Evolutionary conservation across 176 grass and related monocot genomes (phyloP), one percentile per base, ranked within the genome.

Genomic region (Eleusine indica): DNA sequence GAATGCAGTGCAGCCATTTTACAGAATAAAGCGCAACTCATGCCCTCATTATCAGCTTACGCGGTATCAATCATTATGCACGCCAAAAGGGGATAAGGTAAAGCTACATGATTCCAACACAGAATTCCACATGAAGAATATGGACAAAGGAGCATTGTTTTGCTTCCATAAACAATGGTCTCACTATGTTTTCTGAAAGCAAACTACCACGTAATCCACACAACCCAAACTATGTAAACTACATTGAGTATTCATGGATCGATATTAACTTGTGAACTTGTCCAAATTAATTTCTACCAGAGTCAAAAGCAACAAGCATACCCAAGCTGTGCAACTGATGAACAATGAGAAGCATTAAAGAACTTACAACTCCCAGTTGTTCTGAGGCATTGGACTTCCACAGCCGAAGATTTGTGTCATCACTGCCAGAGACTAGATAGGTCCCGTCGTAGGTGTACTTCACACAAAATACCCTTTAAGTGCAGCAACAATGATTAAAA

Each of bases 391-490:
- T 96, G 43, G 91, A 90, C 37, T 94, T 99, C 93, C 96, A 99
- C 66, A 96, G 53, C 42, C 91, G 93, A 84, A 99, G 89, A 82
- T 99, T 99, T 35, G 96, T 96, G 77, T 99, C 96, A 87, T 99
- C 96, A 90, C 93, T 99, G 43, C 93, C 96, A 91, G 96, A 99
- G 64, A 99, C 91, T 54, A 94, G 57, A 83, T 99, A 99, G n/a
- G 93, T 94, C 25, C 85, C 91, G 30, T 96, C 96, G 17, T 92
- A 96, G 63, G 89, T 99, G 77, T 92, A 96, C 71, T 78, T 99
- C 82, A 99, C 96, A 78, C 89, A 92, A 88, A 99, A 96, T 22
- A 99, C 93, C 88, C 96, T 99, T 69, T 66, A 90, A 41, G 64
- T 29, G 5, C 7, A 13, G n/a, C 44, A 74, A 77, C 22, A 86